Percentiles rank a stretch among this genome's conserved stretches.
Evolutionary conservation across 73 alveolate species (phyloP).

Genomic region (Symbiodinium natans): DNA sequence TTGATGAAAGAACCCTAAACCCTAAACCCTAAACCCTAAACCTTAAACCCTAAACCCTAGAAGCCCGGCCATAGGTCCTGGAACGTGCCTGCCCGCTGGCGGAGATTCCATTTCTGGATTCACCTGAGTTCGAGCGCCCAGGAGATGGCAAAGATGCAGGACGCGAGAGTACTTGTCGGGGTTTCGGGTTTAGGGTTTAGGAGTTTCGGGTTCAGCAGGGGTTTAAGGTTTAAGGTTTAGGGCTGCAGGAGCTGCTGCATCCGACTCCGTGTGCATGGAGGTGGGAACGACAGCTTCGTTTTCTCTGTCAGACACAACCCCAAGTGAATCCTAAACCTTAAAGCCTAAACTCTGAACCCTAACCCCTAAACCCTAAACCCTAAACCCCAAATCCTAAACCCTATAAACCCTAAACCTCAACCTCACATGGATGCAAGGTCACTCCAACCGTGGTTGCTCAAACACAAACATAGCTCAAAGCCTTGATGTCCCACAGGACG

Average conservation of each 20-base stretch:
- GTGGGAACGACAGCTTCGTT: neutral
- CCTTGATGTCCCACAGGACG: too few species aligned
- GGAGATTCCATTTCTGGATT: constrained; percentile 70
- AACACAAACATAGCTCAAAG: too few species aligned
- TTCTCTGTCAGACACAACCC: neutral
- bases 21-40: too few species aligned
- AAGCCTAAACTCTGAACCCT: too few species aligned
- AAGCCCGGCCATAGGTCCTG: constrained; percentile 30
- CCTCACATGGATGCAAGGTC: neutral
- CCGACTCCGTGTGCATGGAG: constrained; percentile 90
- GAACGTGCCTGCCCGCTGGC: constrained; percentile 82
- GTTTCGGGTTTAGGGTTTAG: neutral
- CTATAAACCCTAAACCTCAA: too few species aligned
- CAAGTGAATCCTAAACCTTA: neutral
- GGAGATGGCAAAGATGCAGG: neutral
- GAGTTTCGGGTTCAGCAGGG: neutral
- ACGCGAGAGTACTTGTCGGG: neutral
- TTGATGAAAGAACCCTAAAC: too few species aligned
- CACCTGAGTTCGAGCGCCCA: constrained; percentile 66
- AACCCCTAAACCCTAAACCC: too few species aligned
- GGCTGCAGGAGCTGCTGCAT: constrained; percentile 37
- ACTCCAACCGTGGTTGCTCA: neutral
- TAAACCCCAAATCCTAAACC: too few species aligned
- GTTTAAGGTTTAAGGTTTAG: neutral
- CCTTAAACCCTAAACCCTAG: too few species aligned